Evolutionary conservation across 495 filamentous ascomycete species (phyloP).

Genomic region (Mytilinidion resinicola): DNA sequence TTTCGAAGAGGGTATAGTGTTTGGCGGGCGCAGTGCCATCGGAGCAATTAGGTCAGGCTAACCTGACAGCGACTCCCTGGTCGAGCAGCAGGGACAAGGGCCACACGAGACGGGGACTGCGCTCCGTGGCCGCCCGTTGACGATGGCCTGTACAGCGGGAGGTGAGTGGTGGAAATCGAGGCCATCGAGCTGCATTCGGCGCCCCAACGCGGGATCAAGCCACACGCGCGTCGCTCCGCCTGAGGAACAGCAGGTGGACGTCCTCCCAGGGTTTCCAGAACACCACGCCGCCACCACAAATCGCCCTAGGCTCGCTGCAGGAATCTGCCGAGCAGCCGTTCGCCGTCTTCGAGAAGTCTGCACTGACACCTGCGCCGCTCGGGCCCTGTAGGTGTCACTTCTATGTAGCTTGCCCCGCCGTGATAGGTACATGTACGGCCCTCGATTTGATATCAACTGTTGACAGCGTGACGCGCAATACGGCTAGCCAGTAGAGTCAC

Average conservation of each 20-base stretch:
- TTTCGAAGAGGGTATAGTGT: slow-evolving; percentile 24
- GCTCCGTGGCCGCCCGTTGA: slow-evolving; percentile 11
- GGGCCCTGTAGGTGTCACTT: too few relatives aligned
- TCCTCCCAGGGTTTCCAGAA: background rate
- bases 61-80: slow-evolving; percentile 4
- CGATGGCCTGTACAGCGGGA: background rate
- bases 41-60: slow-evolving; percentile 17
- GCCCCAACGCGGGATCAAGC: background rate
- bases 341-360: background rate
- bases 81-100: slow-evolving; percentile 3
- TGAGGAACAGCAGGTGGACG: too few relatives aligned
- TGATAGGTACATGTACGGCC: too few relatives aligned
- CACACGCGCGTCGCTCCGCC: background rate
- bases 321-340: too few relatives aligned
- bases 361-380: background rate
- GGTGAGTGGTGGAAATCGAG: background rate
- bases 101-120: slow-evolving; percentile 3
- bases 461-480: too few relatives aligned
- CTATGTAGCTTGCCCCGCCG: too few relatives aligned
- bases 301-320: too few relatives aligned
- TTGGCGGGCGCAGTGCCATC: slow-evolving; percentile 10
- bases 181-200: background rate
- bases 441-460: too few relatives aligned
- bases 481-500: too few relatives aligned
- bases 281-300: background rate